A percentile compares a stretch with the other conserved stretches of the same genome.
Conservation (phyloP, 805 yeast species). For the Yamadazyma sp. region DNA sequence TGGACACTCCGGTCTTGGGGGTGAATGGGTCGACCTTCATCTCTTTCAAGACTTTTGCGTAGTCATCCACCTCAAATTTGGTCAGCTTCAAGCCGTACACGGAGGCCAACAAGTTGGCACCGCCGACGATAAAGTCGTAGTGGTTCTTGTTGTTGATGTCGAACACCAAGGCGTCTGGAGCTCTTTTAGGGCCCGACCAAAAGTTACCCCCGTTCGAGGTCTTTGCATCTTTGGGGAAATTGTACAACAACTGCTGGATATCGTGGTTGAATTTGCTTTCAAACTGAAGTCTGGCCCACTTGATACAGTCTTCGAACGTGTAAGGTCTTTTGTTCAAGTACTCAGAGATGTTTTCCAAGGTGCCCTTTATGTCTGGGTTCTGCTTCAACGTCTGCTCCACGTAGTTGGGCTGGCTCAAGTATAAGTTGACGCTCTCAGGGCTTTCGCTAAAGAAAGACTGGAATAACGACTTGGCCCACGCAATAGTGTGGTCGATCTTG, state of each 20-base stretch:
- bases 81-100: conserved; percentile 88
- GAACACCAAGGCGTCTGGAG: conserved; percentile 82
- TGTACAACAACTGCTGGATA: conserved; percentile 84
- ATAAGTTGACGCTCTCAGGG: conserved; percentile 91
- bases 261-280: conserved; percentile 84
- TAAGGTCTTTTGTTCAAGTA: conserved; percentile 81
- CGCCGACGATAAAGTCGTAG: conserved; percentile 79
- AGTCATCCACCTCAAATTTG: conserved; percentile 47
- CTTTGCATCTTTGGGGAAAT: conserved; percentile 91
- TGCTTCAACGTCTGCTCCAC: conserved; percentile 90
- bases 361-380: conserved; percentile 86
- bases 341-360: conserved; percentile 74
- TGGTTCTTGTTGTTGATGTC: conserved; percentile 77
- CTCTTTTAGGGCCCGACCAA: conserved; percentile 98
- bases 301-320: conserved; percentile 88
- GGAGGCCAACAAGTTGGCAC: conserved; percentile 87
- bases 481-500: conserved; percentile 97
- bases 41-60: conserved; percentile 51
- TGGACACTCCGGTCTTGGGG: conserved; percentile 74
- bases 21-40: conserved; percentile 53
- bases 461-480: conserved; percentile 96
- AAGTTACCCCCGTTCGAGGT: conserved; percentile 90
- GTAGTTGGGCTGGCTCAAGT: conserved; percentile 86
- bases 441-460: conserved; percentile 87
- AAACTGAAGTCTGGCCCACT: conserved; percentile 91